These are phyloP conservation scores for Colletotrichum magnum DNA, from an alignment of 2,329 filamentous ascomycete genomes.

Conservation along the genomic window DNA sequence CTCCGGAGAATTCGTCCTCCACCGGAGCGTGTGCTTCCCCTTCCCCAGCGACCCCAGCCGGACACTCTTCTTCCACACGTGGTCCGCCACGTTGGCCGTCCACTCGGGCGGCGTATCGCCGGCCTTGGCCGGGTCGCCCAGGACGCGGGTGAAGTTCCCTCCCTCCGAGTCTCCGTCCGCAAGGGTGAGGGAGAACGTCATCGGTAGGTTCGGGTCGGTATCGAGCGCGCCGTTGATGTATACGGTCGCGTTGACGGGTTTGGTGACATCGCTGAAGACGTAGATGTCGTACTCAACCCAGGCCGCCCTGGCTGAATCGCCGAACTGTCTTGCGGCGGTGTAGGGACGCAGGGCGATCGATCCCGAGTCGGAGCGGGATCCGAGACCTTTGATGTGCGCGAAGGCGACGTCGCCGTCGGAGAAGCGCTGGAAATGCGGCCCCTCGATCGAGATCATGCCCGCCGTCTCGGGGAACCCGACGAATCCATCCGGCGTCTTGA, in stretches of 20 bases:
- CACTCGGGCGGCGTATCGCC: slow-evolving; percentile 62
- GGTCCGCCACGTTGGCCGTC: slow-evolving; percentile 59
- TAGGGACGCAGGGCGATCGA: slow-evolving; percentile 33
- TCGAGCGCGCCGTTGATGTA: slow-evolving; percentile 57
- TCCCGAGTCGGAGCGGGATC: slow-evolving; percentile 37
- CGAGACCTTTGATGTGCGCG: slow-evolving; percentile 20
- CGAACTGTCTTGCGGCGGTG: slow-evolving; percentile 6
- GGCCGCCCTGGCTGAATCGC: slow-evolving; percentile 6
- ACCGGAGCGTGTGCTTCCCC: slow-evolving; percentile 47
- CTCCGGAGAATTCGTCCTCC: slow-evolving; percentile 48
- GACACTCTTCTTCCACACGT: slow-evolving; percentile 60
- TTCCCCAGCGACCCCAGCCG: slow-evolving; percentile 10
- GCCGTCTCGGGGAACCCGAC: slow-evolving; percentile 41
- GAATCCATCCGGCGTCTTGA: slow-evolving; percentile 32
- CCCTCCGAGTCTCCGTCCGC: slow-evolving; percentile 46
- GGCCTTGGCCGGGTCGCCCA: slow-evolving; percentile 57
- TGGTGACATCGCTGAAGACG: slow-evolving; percentile 41
- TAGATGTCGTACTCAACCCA: slow-evolving; percentile 48
- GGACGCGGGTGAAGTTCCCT: slow-evolving; percentile 45
- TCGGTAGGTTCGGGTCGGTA: slow-evolving; percentile 60
- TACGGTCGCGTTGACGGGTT: slow-evolving; percentile 43
- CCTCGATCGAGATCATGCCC: slow-evolving; percentile 42
- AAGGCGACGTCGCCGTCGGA: slow-evolving; percentile 13
- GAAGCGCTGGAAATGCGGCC: slow-evolving; percentile 40
- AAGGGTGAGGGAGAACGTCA: slow-evolving; percentile 62